Percentiles rank a stretch among this genome's conserved stretches.
phyloP scores from a whole-genome alignment of 495 filamentous ascomycete species.

The Podospora tetraspora region DNA sequence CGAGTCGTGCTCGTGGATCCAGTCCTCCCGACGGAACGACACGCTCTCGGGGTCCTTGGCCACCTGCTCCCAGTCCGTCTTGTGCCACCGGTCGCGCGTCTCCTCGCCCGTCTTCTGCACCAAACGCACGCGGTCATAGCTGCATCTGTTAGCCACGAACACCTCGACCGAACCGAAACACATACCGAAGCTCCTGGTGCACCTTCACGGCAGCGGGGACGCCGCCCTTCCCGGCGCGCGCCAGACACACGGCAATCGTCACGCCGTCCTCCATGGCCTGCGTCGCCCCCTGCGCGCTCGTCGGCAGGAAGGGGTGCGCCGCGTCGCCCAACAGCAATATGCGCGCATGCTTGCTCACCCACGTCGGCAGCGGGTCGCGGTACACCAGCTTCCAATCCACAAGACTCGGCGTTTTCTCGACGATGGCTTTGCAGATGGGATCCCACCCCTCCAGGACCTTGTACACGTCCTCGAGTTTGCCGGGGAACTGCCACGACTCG shows the following conservation, averaged over 20 bases:
- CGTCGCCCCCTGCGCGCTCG: slow-evolving; percentile 57
- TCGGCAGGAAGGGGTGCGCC: slow-evolving; percentile 62
- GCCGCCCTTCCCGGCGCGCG: slow-evolving; percentile 48
- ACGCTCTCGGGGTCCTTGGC: slow-evolving; percentile 48
- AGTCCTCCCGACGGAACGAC: slow-evolving; percentile 50
- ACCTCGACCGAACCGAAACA: not conserved
- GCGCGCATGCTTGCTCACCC: slow-evolving; percentile 53
- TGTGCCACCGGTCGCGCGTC: slow-evolving; percentile 53
- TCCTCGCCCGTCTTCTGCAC: slow-evolving; percentile 52
- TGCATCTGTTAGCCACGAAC: slow-evolving; percentile 13
- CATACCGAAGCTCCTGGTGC: slow-evolving; percentile 46
- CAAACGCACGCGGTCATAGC: slow-evolving; percentile 40
- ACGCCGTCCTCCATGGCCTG: slow-evolving; percentile 63
- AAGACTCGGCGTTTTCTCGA: slow-evolving; percentile 55
- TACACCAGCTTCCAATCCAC: slow-evolving; percentile 68
- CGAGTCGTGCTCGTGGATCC: slow-evolving; percentile 53
- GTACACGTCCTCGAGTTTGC: slow-evolving; percentile 52
- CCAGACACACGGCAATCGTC: slow-evolving; percentile 54
- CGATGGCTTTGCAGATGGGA: slow-evolving; percentile 50
- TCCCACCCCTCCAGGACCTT: slow-evolving; percentile 60
- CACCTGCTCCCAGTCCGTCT: slow-evolving; percentile 51
- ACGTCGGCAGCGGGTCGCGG: slow-evolving; percentile 56
- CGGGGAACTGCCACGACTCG: slow-evolving; percentile 57
- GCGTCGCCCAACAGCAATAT: slow-evolving; percentile 57
- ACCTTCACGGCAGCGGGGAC: slow-evolving; percentile 42